Percentiles rank a stretch among this genome's conserved stretches.
These are phyloP conservation scores for Flaveria linearis DNA, from an alignment of 129 eudicot species.

Conservation along the genomic window DNA sequence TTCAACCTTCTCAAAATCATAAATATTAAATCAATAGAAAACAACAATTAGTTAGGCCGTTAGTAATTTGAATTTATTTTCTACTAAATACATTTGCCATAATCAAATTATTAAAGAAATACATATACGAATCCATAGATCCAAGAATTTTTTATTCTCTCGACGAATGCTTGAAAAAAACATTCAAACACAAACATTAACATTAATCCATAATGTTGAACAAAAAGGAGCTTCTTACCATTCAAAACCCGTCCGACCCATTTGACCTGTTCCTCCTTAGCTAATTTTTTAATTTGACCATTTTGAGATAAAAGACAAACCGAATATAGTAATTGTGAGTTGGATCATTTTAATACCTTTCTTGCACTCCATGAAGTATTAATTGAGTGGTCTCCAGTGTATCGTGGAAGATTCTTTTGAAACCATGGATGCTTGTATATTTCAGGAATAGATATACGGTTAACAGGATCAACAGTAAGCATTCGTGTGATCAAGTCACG, in stretches of 20 bases:
- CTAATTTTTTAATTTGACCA: not conserved
- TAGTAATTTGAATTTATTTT: too few species aligned
- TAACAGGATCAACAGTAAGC: conserved; percentile 56
- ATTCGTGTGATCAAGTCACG: conserved; percentile 65
- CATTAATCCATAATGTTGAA: too few species aligned
- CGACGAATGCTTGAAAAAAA: too few species aligned
- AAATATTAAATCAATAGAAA: too few species aligned
- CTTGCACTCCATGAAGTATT: conserved; percentile 33
- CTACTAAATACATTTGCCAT: too few species aligned
- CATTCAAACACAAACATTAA: too few species aligned
- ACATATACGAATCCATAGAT: too few species aligned
- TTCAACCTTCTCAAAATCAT: too few species aligned
- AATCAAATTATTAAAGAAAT: too few species aligned
- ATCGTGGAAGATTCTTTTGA: conserved; percentile 46
- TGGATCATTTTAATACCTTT: conserved; percentile 42
- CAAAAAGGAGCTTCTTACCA: too few species aligned
- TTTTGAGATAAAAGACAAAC: not conserved
- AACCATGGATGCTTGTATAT: conserved; percentile 72
- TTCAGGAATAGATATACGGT: conserved; percentile 67
- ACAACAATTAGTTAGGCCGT: too few species aligned
- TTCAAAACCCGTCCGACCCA: not conserved
- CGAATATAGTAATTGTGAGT: not conserved
- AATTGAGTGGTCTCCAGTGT: conserved; percentile 38
- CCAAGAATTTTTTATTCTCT: too few species aligned
- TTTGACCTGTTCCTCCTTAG: not conserved